Conservation (phyloP, 2,329 filamentous ascomycete species). For the Cordyceps javanica region DNA sequence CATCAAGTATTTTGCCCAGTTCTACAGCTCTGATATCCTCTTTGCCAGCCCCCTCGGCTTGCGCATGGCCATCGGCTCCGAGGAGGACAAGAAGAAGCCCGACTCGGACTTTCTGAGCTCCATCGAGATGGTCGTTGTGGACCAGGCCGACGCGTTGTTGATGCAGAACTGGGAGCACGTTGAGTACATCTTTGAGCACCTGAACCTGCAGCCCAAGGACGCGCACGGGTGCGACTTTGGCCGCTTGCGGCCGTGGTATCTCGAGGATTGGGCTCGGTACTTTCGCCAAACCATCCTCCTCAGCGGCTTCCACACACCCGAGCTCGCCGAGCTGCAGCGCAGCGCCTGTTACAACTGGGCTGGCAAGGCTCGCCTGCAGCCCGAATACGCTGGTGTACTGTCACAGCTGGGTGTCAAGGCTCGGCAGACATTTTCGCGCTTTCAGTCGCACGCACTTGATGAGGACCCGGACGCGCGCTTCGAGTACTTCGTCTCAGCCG, state of each 20-base stretch:
- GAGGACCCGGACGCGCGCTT: slow-evolving; percentile 84
- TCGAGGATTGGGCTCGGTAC: slow-evolving; percentile 76
- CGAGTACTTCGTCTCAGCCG: slow-evolving; percentile 78
- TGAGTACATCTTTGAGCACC: slow-evolving; percentile 82
- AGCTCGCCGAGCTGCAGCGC: slow-evolving; percentile 74
- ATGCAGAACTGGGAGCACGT: slow-evolving; percentile 99
- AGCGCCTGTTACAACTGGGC: slow-evolving; percentile 72
- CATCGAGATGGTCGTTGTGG: slow-evolving; percentile 82
- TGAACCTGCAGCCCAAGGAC: slow-evolving; percentile 86
- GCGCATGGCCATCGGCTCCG: slow-evolving; percentile 81
- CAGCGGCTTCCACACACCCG: slow-evolving; percentile 79
- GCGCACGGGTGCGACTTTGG: slow-evolving; percentile 91
- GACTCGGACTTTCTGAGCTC: slow-evolving; percentile 92
- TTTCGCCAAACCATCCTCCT: slow-evolving; percentile 82
- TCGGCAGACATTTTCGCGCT: slow-evolving; percentile 85
- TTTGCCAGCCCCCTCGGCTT: slow-evolving; percentile 85
- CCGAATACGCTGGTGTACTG: slow-evolving; percentile 64
- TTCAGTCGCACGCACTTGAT: slow-evolving; percentile 63
- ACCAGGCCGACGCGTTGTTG: slow-evolving; percentile 85
- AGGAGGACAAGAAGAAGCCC: slow-evolving; percentile 52
- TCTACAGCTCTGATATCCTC: slow-evolving; percentile 95
- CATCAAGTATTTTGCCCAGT: slow-evolving; percentile 88
- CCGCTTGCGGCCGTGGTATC: slow-evolving; percentile 83
- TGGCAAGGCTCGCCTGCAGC: slow-evolving; percentile 69
- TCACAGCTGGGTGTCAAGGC: slow-evolving; percentile 65